These are phyloP conservation scores for Candida sanyaensis DNA, from an alignment of 1,139 yeast species.

Conservation along the genomic window DNA sequence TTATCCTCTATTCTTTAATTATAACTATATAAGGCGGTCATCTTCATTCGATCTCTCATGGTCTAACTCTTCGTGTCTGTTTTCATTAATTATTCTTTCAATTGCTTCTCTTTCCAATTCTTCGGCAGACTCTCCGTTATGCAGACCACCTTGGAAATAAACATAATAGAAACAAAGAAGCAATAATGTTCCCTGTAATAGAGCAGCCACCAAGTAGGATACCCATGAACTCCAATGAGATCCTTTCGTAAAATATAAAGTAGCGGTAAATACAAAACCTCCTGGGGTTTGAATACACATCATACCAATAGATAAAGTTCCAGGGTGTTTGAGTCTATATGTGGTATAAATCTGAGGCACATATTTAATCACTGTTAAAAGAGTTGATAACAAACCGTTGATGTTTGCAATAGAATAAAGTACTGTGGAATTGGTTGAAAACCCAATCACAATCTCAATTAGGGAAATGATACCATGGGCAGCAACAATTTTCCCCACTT, in stretches of 20 bases:
- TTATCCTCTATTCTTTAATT: background rate
- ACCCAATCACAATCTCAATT: slow-evolving; percentile 33
- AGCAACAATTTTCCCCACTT: slow-evolving; percentile 41
- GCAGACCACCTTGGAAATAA: slow-evolving; percentile 22
- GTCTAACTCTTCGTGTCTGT: slow-evolving; percentile 15
- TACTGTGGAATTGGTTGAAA: slow-evolving; percentile 19
- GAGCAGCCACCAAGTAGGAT: slow-evolving; percentile 74
- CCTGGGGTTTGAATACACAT: slow-evolving; percentile 92
- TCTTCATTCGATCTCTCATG: background rate
- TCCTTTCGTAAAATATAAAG: slow-evolving; percentile 70
- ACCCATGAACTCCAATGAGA: slow-evolving; percentile 89
- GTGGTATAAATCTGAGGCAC: slow-evolving; percentile 82
- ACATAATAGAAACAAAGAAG: slow-evolving; percentile 41
- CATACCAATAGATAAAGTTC: slow-evolving; percentile 78
- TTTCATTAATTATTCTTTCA: slow-evolving; percentile 34
- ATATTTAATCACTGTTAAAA: slow-evolving; percentile 69
- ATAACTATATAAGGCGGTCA: slow-evolving; percentile 2
- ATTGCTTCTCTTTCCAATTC: slow-evolving; percentile 32
- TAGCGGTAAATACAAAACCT: slow-evolving; percentile 75
- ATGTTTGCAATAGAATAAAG: slow-evolving; percentile 51
- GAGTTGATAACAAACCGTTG: slow-evolving; percentile 64
- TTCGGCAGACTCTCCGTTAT: slow-evolving; percentile 23
- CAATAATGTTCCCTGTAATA: slow-evolving; percentile 50
- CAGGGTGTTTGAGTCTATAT: slow-evolving; percentile 68
- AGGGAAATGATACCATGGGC: slow-evolving; percentile 38